Conservation (phyloP, 2,329 filamentous ascomycete species). For the Diaporthe sp. region DNA sequence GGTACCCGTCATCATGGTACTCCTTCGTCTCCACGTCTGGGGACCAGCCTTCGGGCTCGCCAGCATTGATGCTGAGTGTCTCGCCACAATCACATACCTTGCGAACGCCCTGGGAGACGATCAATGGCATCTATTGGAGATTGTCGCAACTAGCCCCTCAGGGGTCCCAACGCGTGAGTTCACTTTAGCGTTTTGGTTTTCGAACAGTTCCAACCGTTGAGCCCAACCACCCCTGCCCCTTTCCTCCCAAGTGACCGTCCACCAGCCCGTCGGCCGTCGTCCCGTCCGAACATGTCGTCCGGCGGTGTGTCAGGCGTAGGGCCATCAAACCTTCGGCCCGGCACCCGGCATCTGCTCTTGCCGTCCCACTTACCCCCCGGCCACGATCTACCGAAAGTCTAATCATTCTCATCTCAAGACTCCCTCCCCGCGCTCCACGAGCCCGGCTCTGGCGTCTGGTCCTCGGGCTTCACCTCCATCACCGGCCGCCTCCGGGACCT, state of each 20-base stretch:
- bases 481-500: conserved; percentile 61
- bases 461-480: conserved; percentile 71
- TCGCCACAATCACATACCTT: conserved; percentile 84
- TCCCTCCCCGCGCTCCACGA: conserved; percentile 66
- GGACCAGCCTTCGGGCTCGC: conserved; percentile 88
- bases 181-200: neutral
- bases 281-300: conserved; percentile 23
- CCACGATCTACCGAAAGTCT: conserved; percentile 18
- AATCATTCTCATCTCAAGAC: conserved; percentile 50
- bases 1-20: conserved; percentile 48
- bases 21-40: conserved; percentile 85
- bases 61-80: conserved; percentile 91
- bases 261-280: conserved; percentile 31
- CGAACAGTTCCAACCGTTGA: neutral
- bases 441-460: conserved; percentile 60
- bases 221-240: conserved; percentile 24
- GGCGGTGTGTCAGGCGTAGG: conserved; percentile 18
- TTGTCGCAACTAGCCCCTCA: conserved; percentile 78
- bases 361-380: conserved; percentile 16
- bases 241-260: conserved; percentile 40
- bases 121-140: conserved; percentile 74
- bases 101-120: conserved; percentile 67
- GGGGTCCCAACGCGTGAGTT: conserved; percentile 76
- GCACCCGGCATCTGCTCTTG: conserved; percentile 20
- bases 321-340: conserved; percentile 24